Evolutionary conservation across 345 rosid genomes (phyloP).

Genomic region (Eucalyptus regnans): DNA sequence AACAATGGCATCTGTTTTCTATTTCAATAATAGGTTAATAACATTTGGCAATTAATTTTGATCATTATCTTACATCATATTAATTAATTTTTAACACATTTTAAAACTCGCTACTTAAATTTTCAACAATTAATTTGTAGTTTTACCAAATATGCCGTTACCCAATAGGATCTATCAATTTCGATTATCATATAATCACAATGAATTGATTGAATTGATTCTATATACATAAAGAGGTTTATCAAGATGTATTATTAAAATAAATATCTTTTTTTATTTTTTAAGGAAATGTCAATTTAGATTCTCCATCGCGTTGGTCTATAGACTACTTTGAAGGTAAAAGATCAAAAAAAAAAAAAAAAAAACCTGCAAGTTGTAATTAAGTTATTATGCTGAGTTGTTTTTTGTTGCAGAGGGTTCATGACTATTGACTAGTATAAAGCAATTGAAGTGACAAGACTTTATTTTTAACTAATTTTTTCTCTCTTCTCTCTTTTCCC

Average conservation of each 20-base stretch:
- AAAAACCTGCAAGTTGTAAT: too few species aligned
- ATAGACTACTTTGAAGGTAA: too few species aligned
- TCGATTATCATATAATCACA: background rate
- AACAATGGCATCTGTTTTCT: background rate
- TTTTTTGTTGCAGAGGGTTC: background rate
- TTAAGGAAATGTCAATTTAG: background rate
- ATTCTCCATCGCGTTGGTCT: too few species aligned
- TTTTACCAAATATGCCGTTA: background rate
- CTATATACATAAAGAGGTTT: background rate
- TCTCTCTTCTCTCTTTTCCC: too few species aligned
- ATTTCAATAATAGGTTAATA: background rate
- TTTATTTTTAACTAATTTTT: too few species aligned
- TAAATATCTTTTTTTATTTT: fast-evolving
- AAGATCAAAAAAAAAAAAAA: too few species aligned
- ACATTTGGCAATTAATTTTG: background rate
- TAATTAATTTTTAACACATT: background rate
- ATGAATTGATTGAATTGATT: background rate
- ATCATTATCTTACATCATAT: background rate
- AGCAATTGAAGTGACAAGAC: too few species aligned
- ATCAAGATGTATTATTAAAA: background rate
- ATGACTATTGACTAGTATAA: too few species aligned
- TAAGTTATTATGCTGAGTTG: background rate
- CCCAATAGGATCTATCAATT: background rate
- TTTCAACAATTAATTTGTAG: background rate
- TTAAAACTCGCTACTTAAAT: background rate